These are phyloP conservation scores for Lichtheimia hyalospora DNA, from an alignment of 371 early-diverging fungal genomes.

Conservation along the genomic window DNA sequence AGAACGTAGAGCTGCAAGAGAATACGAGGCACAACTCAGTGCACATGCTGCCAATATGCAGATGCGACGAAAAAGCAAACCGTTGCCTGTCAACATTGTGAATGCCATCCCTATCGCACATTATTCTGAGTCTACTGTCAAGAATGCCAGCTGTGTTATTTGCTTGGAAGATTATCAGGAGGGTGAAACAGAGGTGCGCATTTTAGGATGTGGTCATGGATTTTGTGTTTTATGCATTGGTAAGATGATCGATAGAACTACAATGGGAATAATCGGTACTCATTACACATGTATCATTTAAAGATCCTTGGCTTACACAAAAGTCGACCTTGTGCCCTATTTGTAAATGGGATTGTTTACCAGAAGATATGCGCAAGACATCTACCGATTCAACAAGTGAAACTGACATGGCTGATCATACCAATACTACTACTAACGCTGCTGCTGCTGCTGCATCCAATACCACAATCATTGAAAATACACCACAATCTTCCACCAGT, in stretches of 20 bases:
- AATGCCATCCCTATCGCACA: conserved; percentile 14
- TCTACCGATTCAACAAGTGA: too few relatives aligned
- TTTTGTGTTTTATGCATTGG: conserved; percentile 48
- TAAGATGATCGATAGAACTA: conserved; percentile 8
- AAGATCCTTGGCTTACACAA: conserved; percentile 42
- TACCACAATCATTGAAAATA: too few relatives aligned
- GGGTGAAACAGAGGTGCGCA: conserved; percentile 26
- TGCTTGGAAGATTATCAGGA: conserved; percentile 43
- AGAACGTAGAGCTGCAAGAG: conserved; percentile 19
- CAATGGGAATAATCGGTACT: background rate
- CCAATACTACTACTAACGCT: too few relatives aligned
- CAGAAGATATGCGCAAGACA: background rate
- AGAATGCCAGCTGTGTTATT: conserved; percentile 37
- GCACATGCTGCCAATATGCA: conserved; percentile 20
- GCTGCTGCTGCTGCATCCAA: too few relatives aligned
- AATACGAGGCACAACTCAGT: conserved; percentile 9
- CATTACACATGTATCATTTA: background rate
- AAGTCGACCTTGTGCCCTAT: conserved; percentile 44
- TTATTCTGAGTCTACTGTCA: conserved; percentile 19
- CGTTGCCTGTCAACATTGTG: conserved; percentile 39
- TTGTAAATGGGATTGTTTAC: conserved; percentile 41
- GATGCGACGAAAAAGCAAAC: conserved; percentile 26
- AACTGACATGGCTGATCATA: too few relatives aligned
- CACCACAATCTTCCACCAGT: too few relatives aligned
- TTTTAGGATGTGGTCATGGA: conserved; percentile 42